Evolutionary conservation across 257 asterid species (phyloP).

Genomic region (Thymus mandschuricus): DNA sequence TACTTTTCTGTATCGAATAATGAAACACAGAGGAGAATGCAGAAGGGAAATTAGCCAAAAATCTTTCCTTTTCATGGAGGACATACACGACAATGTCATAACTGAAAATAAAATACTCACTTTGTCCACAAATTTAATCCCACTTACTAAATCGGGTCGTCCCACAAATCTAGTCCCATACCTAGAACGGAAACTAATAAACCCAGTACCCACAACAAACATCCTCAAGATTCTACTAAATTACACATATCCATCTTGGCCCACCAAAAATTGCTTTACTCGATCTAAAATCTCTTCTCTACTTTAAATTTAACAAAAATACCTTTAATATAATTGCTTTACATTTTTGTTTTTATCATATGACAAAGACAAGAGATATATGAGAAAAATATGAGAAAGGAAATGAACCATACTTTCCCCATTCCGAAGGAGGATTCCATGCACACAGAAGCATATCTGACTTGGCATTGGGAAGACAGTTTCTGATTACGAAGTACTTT

Average conservation of each 20-base stretch:
- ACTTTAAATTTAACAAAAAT: too few relatives aligned
- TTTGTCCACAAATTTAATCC: too few relatives aligned
- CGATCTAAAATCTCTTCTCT: too few relatives aligned
- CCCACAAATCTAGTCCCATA: too few relatives aligned
- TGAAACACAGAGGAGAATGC: conserved; percentile 27
- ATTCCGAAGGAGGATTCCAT: conserved; percentile 98
- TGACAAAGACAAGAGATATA: conserved; percentile 16
- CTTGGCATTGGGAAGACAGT: conserved; percentile 92
- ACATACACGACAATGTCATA: conserved; percentile 5
- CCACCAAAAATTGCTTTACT: too few relatives aligned
- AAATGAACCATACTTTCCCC: conserved; percentile 90
- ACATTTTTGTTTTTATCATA: neutral
- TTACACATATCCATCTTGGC: too few relatives aligned
- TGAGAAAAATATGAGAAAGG: conserved; percentile 31
- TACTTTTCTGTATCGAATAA: conserved; percentile 76
- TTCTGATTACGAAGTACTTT: conserved; percentile 88
- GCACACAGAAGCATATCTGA: conserved; percentile 98
- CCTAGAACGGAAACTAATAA: too few relatives aligned
- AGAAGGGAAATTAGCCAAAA: conserved; percentile 32
- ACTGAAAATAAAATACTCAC: neutral
- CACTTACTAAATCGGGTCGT: too few relatives aligned
- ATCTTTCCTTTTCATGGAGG: conserved; percentile 22
- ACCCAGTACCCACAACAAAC: too few relatives aligned
- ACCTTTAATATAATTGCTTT: too few relatives aligned
- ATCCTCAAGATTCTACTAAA: too few relatives aligned